Evolutionary conservation across 441 rosid species (phyloP), one percentile per base, ranked within the genome.

Genomic region (Aquilaria agallochum): DNA sequence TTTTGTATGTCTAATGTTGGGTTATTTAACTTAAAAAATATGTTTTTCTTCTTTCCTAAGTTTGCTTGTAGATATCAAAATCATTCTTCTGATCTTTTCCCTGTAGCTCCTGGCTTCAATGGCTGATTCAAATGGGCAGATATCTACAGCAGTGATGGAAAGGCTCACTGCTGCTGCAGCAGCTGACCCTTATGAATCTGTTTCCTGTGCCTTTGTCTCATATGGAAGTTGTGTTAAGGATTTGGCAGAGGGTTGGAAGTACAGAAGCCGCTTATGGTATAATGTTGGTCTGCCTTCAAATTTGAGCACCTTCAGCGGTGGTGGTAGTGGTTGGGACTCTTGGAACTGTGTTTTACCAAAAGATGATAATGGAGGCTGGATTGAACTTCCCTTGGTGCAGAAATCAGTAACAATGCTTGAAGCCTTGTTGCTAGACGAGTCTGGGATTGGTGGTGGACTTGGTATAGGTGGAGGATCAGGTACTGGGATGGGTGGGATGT

Each of bases 401-500:
- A 96, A 90, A 81, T 90, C 97, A 53, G 97, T 96, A 68, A 76
- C 86, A 64, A 93, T 96, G 98, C 99, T 96, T 68, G 97, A 93
- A 81, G 97, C 99, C 55, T 80, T 96, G 72, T 75, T 96, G 63
- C 74, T 96, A 73, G 98, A 96, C 64, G 97, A 96, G 68, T 89
- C 97, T 67, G 97, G 99, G 68, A 96, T 96, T 68, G 99, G 99
- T 70, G 98, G 99, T 64, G 99, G 99, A 71, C 97, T 96, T 70
- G 99, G 97, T 66, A 96, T 96, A 56, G 98, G 99, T 66, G 97
- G 97, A 67, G 99, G 98, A 76, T 96, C 99, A 46, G 99, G 99
- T 73, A 96, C 99, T 72, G 99, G 99, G 70, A 96, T 96, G 99
- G 99, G 99, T 78, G 99, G 98, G 69, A 93, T 96, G 99, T 76